These are phyloP conservation scores for Chondrus crispus DNA, from an alignment of 23 red algal species.

Conservation along the genomic window DNA sequence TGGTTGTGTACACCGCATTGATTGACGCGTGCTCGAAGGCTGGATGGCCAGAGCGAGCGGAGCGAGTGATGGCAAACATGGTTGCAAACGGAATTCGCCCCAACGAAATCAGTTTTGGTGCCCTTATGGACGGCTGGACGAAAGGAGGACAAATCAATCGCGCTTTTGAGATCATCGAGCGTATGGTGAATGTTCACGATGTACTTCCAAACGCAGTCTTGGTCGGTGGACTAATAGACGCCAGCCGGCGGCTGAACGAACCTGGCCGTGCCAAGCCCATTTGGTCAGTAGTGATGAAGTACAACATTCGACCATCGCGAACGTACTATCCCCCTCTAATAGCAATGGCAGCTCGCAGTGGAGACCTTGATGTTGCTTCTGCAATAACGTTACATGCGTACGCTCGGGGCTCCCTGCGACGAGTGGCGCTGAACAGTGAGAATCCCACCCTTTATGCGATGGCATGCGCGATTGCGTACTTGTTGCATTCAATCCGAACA, in stretches of 20 bases:
- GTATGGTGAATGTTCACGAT: constrained; percentile 28
- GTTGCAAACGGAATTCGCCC: constrained; percentile 34
- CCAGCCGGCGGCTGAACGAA: constrained; percentile 18
- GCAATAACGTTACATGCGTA: constrained; percentile 55
- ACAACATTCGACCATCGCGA: constrained; percentile 41
- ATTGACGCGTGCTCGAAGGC: constrained; percentile 69
- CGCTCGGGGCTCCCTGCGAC: constrained; percentile 30
- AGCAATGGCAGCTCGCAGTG: constrained; percentile 23
- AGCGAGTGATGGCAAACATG: constrained; percentile 45
- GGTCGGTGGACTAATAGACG: constrained; percentile 48
- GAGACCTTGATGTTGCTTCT: constrained; percentile 15
- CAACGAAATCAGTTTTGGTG: constrained; percentile 67
- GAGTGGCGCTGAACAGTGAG: constrained; percentile 35
- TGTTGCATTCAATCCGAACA: not conserved
- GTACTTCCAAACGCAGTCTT: constrained; percentile 39
- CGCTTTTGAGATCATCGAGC: constrained; percentile 34
- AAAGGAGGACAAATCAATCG: constrained; percentile 24
- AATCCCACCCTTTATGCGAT: not conserved
- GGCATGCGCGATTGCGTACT: constrained; percentile 34
- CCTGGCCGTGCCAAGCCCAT: not conserved
- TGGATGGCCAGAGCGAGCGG: constrained; percentile 57
- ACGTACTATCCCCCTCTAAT: constrained; percentile 29
- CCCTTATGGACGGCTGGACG: constrained; percentile 62
- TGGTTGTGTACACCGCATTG: constrained; percentile 58
- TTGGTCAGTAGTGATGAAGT: constrained; percentile 36